These are phyloP conservation scores for Santalum album DNA, from an alignment of 164 flowering plant genomes.

Conservation along the genomic window DNA sequence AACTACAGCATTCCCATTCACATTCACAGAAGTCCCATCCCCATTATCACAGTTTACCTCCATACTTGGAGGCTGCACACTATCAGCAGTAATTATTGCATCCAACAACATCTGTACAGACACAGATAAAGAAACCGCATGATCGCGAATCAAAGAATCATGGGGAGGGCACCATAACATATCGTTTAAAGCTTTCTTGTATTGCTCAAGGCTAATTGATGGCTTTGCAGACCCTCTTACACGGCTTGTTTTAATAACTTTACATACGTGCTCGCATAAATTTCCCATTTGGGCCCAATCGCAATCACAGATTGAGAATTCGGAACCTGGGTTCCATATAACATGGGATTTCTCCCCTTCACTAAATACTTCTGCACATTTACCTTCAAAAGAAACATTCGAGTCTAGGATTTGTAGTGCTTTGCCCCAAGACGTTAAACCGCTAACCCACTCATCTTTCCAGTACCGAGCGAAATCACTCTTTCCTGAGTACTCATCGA, in stretches of 20 bases:
- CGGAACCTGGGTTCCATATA: constrained; percentile 79
- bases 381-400: constrained; percentile 50
- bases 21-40: too few species aligned
- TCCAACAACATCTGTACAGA: constrained; percentile 53
- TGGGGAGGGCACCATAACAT: constrained; percentile 62
- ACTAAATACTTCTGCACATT: constrained; percentile 50
- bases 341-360: constrained; percentile 37
- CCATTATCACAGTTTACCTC: background rate
- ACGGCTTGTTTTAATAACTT: constrained; percentile 40
- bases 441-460: constrained; percentile 79
- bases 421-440: constrained; percentile 74
- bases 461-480: constrained; percentile 71
- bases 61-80: constrained; percentile 11
- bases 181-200: constrained; percentile 43
- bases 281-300: constrained; percentile 72
- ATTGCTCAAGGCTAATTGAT: constrained; percentile 62
- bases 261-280: constrained; percentile 78
- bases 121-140: constrained; percentile 73
- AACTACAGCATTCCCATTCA: too few species aligned
- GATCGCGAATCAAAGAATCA: constrained; percentile 86
- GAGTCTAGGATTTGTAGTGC: constrained; percentile 67
- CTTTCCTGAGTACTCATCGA: constrained; percentile 72
- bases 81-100: constrained; percentile 18
- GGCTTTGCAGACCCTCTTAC: constrained; percentile 31
- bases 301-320: constrained; percentile 74